phyloP scores from a whole-genome alignment of 148 eudicot genomes.

The Suaeda aralocaspica region DNA sequence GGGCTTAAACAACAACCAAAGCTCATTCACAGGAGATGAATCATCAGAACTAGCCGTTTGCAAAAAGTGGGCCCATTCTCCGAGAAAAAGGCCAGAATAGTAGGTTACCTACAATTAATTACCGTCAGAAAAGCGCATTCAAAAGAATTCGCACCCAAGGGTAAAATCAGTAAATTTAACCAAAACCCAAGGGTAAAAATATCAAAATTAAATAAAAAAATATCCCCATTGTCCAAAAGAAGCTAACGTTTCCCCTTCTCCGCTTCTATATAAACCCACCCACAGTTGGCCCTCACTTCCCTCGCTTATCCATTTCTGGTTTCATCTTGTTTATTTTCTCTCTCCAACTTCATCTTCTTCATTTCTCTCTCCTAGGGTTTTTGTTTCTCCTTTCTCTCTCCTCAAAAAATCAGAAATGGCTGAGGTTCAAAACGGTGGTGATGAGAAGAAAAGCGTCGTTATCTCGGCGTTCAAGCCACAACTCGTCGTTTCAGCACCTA shows the following conservation, averaged over 20 bases:
- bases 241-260: conserved; percentile 43
- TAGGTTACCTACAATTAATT: conserved; percentile 8
- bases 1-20: not conserved
- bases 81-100: not conserved
- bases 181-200: not conserved
- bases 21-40: not conserved
- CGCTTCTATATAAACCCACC: conserved; percentile 37
- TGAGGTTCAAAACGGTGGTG: conserved; percentile 42
- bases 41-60: conserved; percentile 19
- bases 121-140: not conserved
- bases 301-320: conserved; percentile 15
- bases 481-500: conserved; percentile 58
- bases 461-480: conserved; percentile 60
- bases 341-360: not conserved
- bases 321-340: not conserved
- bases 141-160: not conserved
- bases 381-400: not conserved
- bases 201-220: not conserved
- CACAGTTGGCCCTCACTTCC: not conserved
- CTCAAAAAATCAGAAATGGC: conserved; percentile 29
- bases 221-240: not conserved
- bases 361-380: conserved; percentile 53
- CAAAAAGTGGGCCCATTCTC: conserved; percentile 8
- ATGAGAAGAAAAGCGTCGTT: conserved; percentile 22
- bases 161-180: conserved; percentile 10